Percentiles rank a stretch among this genome's conserved stretches.
phyloP scores from a whole-genome alignment of 371 early-diverging fungal genomes.

The Mortierella sp. region DNA sequence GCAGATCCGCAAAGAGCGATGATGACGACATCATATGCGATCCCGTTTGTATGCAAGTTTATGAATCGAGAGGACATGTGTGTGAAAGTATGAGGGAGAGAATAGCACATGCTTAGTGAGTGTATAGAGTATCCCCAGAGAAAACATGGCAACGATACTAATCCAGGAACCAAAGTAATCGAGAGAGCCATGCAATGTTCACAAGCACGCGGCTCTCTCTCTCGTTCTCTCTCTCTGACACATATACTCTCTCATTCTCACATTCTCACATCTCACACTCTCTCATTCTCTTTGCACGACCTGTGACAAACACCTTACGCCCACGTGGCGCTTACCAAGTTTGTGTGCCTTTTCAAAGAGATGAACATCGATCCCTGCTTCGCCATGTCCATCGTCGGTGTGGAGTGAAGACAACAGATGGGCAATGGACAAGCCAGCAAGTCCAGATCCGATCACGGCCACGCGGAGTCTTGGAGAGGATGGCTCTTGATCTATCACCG shows the following conservation, averaged over 20 bases:
- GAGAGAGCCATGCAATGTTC: too few relatives aligned
- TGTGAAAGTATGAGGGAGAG: neutral
- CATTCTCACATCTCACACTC: too few relatives aligned
- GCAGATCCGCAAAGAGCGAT: neutral
- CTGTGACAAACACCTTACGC: too few relatives aligned
- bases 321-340: slow-evolving; percentile 16
- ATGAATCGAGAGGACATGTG: neutral
- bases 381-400: slow-evolving; percentile 38
- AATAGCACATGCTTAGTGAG: neutral
- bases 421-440: slow-evolving; percentile 80
- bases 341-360: slow-evolving; percentile 73
- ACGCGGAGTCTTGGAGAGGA: slow-evolving; percentile 44
- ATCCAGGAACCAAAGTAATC: too few relatives aligned
- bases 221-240: too few relatives aligned
- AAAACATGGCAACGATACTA: too few relatives aligned
- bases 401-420: slow-evolving; percentile 69
- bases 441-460: slow-evolving; percentile 86
- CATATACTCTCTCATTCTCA: too few relatives aligned
- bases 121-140: neutral
- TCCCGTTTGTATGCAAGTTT: neutral
- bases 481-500: neutral
- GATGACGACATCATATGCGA: neutral
- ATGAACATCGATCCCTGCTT: slow-evolving; percentile 63
- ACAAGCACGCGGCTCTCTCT: too few relatives aligned
- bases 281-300: too few relatives aligned